Evolutionary conservation across 345 rosid genomes (phyloP).

Genomic region (Aegle marmelos): DNA sequence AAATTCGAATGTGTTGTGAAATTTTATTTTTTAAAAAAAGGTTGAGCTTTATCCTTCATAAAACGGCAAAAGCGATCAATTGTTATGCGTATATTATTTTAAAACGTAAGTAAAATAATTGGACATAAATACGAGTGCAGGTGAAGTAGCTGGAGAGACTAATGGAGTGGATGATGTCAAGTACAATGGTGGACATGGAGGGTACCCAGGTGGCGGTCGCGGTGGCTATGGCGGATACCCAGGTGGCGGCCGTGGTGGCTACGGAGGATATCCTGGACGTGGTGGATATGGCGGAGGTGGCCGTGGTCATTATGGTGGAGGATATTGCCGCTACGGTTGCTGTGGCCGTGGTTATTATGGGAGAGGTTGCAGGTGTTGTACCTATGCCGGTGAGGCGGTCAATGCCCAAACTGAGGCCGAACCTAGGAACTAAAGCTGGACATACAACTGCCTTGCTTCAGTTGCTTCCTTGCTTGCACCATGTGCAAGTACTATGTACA

Average conservation of each 20-base stretch:
- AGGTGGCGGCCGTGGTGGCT: neutral
- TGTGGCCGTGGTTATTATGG: conserved; percentile 7
- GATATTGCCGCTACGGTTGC: conserved; percentile 13
- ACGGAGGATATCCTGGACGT: neutral
- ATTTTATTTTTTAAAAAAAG: no score
- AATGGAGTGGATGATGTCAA: conserved; percentile 14
- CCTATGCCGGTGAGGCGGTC: conserved; percentile 7
- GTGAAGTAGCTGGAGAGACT: conserved; percentile 2
- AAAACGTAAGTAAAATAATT: no score
- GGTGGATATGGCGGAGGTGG: neutral
- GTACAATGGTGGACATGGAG: neutral
- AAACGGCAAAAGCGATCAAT: no score
- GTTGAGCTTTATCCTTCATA: no score
- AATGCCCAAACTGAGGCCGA: neutral
- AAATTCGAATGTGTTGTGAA: no score
- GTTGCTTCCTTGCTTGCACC: neutral
- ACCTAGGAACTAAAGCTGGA: conserved; percentile 3
- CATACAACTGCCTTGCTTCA: no score
- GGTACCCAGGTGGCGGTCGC: neutral
- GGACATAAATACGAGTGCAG: neutral
- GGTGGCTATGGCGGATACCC: neutral
- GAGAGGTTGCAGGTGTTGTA: conserved; percentile 21
- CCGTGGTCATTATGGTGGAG: neutral
- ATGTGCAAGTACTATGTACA: neutral
- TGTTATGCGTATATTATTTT: no score